Conservation (phyloP, 2,329 filamentous ascomycete genomes). For the Alternaria angustiovoidea region DNA sequence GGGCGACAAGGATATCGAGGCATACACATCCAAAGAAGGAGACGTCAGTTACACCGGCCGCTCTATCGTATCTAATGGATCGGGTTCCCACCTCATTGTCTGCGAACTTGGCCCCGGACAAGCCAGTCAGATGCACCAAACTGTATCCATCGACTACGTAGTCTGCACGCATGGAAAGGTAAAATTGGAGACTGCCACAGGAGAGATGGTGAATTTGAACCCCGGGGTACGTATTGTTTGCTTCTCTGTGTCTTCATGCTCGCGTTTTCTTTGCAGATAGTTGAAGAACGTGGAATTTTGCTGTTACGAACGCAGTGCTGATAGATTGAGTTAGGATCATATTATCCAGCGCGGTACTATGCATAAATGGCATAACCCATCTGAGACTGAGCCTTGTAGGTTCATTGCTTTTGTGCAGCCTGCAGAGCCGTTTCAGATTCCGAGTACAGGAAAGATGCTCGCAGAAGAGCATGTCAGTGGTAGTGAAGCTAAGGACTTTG, state of each 20-base stretch:
- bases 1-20: slow-evolving; percentile 52
- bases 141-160: slow-evolving; percentile 28
- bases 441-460: slow-evolving; percentile 29
- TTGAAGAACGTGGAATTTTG: not conserved
- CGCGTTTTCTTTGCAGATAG: not conserved
- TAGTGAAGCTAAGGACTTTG: slow-evolving; percentile 13
- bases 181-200: slow-evolving; percentile 27
- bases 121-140: slow-evolving; percentile 26
- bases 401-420: slow-evolving; percentile 33
- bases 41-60: slow-evolving; percentile 15
- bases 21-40: slow-evolving; percentile 36
- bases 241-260: not conserved
- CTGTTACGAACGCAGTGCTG: not conserved
- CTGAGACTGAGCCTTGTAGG: slow-evolving; percentile 29
- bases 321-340: slow-evolving; percentile 15
- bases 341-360: slow-evolving; percentile 34
- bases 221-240: slow-evolving; percentile 18
- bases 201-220: slow-evolving; percentile 19
- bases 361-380: slow-evolving; percentile 31
- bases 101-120: slow-evolving; percentile 26
- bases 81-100: slow-evolving; percentile 13
- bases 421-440: slow-evolving; percentile 32
- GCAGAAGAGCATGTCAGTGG: slow-evolving; percentile 24
- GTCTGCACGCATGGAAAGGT: slow-evolving; percentile 30
- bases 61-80: slow-evolving; percentile 23